Conservation (phyloP, 2,329 filamentous ascomycete genomes). For the Exophiala sp. region DNA sequence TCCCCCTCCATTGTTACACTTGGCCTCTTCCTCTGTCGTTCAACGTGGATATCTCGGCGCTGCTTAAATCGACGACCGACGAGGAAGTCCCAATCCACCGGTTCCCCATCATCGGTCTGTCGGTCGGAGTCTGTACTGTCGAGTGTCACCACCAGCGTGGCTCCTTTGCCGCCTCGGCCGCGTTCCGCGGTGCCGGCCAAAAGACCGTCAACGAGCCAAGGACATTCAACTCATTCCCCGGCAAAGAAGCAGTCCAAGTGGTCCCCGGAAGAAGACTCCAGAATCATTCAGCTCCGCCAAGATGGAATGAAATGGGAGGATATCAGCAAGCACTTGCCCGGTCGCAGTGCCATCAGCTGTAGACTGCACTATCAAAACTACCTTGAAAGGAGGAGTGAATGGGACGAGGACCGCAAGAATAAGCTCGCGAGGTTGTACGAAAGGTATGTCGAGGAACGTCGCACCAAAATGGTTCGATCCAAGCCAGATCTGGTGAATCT, state of each 20-base stretch:
- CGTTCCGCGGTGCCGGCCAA: constrained; percentile 30
- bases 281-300: constrained; percentile 85
- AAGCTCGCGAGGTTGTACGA: constrained; percentile 92
- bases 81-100: constrained; percentile 25
- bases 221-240: constrained; percentile 52
- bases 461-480: constrained; percentile 14
- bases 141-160: constrained; percentile 23
- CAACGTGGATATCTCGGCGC: constrained; percentile 92
- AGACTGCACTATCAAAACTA: constrained; percentile 96
- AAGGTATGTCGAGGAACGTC: constrained; percentile 57
- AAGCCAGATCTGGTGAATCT: constrained; percentile 8
- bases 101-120: constrained; percentile 24
- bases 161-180: constrained; percentile 22
- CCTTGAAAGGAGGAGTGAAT: constrained; percentile 82
- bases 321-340: constrained; percentile 84
- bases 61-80: constrained; percentile 59
- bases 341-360: constrained; percentile 88
- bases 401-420: constrained; percentile 97
- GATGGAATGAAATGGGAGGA: constrained; percentile 98
- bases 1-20: not conserved
- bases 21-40: constrained; percentile 1
- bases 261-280: constrained; percentile 86
- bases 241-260: constrained; percentile 96
- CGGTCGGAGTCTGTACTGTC: constrained; percentile 23
- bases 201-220: constrained; percentile 35